Base-by-base conservation (phyloP, 768 basidiomycete genomes). In the Amyloporia xantha region DNA sequence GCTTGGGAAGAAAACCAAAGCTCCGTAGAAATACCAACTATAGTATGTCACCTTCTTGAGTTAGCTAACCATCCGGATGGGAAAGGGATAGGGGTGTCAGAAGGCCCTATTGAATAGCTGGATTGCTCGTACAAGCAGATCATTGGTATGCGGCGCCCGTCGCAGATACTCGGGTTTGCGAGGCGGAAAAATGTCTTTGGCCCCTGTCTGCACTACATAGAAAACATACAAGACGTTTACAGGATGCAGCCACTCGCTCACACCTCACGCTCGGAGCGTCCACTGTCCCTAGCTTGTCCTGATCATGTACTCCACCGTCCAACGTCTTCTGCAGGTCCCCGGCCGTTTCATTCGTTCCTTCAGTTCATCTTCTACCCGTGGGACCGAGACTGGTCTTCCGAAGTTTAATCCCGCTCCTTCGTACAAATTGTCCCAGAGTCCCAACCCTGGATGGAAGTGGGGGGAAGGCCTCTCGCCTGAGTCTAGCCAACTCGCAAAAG, bases 361-460 rank as follows among this genome's bases (percentile, higher is more conserved):
- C 17, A 47, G 36, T 27, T 20, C 46, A 12, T 47, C 37, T 5
- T 25, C 37, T n/a, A 12, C 40, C 15, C 36, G 47, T 15, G 23
- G 17, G 6, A 17, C 27, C 17, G 19, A 41, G 41, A 17, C n/a
- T 24, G 7, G 7, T 19, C 40, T 43, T 5, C 52, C 52, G 4
- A 37, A 37, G 28, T 54, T 54, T 56, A 54, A 52, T 42, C 13
- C 44, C 11, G 38, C 41, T 15, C 56, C 57, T 15, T 52, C 62
- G 6, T 73, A 73, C 47, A 62, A 56, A 53, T 54, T 66, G 28
- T 71, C 70, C 10, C 53, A 58, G 23, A 51, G 71, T 11, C 73
- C 74, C 1, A 68, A 68, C 57, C 69, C 71, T 19, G 48, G 46
- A 17, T 78, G 76, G 78, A 66, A 64, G 20, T 58, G 69, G 25